phyloP scores from a whole-genome alignment of 495 filamentous ascomycete genomes.

The Hypomontagnella monticulosa region DNA sequence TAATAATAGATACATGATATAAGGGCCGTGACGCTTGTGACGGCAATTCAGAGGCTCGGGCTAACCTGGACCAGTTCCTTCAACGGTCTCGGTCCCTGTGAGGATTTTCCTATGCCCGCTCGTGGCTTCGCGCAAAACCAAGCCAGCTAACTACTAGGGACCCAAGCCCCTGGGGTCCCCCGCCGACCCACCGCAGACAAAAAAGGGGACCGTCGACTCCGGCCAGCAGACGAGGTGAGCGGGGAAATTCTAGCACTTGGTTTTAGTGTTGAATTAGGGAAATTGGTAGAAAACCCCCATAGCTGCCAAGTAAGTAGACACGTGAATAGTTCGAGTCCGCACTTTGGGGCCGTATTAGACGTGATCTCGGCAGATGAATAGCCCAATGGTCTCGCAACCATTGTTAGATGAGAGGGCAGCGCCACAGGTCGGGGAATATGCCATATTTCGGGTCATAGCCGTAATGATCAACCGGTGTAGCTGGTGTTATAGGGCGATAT shows the following conservation, averaged over 20 bases:
- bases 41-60: constrained; percentile 19
- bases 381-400: constrained; percentile 36
- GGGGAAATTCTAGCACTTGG: constrained; percentile 20
- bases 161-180: constrained; percentile 35
- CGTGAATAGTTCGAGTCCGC: constrained; percentile 35
- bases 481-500: constrained; percentile 4
- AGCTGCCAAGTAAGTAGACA: constrained; percentile 38
- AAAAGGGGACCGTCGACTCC: constrained; percentile 23
- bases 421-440: constrained; percentile 33
- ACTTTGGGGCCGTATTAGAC: constrained; percentile 30
- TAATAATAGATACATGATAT: constrained; percentile 20
- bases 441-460: constrained; percentile 36
- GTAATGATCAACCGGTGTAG: constrained; percentile 36
- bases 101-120: constrained; percentile 21
- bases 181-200: constrained; percentile 34
- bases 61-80: constrained; percentile 4
- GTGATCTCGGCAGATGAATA: constrained; percentile 43
- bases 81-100: constrained; percentile 4
- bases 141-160: constrained; percentile 21
- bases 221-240: constrained; percentile 27
- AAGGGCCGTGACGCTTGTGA: constrained; percentile 28
- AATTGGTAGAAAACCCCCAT: constrained; percentile 29
- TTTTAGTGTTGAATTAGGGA: constrained; percentile 33
- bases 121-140: constrained; percentile 16
- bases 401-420: constrained; percentile 31